These are phyloP conservation scores for Aspergillus udagawae DNA, from an alignment of 2,329 filamentous ascomycete species.

Conservation along the genomic window DNA sequence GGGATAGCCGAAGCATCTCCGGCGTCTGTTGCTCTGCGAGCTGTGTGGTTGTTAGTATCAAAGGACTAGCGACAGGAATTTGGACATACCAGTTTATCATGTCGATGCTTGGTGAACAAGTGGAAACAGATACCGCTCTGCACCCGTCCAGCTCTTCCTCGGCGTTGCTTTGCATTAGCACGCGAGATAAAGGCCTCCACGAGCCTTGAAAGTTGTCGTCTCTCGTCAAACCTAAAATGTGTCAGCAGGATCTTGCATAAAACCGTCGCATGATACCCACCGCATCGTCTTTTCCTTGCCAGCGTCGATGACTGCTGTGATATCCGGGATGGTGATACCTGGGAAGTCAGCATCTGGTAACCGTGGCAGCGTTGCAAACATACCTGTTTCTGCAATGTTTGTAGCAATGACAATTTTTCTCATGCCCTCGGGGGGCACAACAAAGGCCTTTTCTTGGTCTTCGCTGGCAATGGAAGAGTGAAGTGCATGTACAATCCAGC, in stretches of 20 bases:
- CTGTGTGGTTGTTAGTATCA: constrained; percentile 29
- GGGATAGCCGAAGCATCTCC: constrained; percentile 87
- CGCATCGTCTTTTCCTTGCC: constrained; percentile 96
- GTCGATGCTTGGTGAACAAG: constrained; percentile 83
- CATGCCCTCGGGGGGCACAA: constrained; percentile 73
- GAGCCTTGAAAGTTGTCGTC: constrained; percentile 81
- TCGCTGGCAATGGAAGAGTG: constrained; percentile 95
- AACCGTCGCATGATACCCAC: constrained; percentile 14
- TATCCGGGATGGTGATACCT: constrained; percentile 89
- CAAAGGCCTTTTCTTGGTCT: constrained; percentile 90
- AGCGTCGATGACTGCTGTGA: constrained; percentile 93
- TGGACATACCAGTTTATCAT: constrained; percentile 60
- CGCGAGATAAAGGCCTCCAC: constrained; percentile 94
- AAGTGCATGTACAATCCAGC: constrained; percentile 83
- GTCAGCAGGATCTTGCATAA: constrained; percentile 9
- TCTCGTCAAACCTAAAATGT: constrained; percentile 73
- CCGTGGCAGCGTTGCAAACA: background rate
- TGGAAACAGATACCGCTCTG: constrained; percentile 95
- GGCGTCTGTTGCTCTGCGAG: constrained; percentile 93
- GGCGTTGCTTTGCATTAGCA: constrained; percentile 91
- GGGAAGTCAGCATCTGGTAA: constrained; percentile 4
- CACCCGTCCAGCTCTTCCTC: constrained; percentile 90
- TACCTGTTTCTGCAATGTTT: constrained; percentile 94
- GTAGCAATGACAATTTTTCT: constrained; percentile 95
- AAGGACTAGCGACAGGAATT: background rate